Evolutionary conservation across 2,329 filamentous ascomycete genomes (phyloP).

Genomic region (Phyllosticta ampelicida): DNA sequence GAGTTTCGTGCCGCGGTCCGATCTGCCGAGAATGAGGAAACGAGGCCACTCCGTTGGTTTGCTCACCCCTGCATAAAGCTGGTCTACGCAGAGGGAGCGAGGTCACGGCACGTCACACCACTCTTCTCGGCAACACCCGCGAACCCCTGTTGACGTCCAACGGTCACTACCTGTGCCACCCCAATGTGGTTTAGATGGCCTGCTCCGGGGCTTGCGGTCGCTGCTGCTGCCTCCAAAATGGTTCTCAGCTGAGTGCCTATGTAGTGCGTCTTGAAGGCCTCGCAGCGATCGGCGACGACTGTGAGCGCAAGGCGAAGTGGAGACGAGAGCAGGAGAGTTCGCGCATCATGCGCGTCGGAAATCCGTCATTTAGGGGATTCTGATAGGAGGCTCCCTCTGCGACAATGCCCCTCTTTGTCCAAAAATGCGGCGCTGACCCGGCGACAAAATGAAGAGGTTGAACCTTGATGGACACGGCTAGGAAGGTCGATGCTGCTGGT

Average conservation of each 20-base stretch:
- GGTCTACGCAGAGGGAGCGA: not conserved
- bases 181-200: not conserved
- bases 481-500: not conserved
- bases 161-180: not conserved
- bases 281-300: not conserved
- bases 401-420: not conserved
- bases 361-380: too few species aligned
- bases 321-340: not conserved
- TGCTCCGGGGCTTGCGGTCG: not conserved
- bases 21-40: too few species aligned
- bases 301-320: not conserved
- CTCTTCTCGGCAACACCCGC: not conserved
- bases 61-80: not conserved
- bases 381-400: not conserved
- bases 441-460: not conserved
- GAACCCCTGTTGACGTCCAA: not conserved
- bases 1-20: not conserved
- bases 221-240: not conserved
- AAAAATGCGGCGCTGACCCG: not conserved
- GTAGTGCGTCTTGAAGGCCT: not conserved
- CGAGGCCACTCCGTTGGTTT: not conserved
- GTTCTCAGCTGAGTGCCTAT: not conserved
- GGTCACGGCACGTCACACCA: not conserved
- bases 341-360: too few species aligned
- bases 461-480: not conserved